Evolutionary conservation across 768 basidiomycete species (phyloP).

Genomic region (Neoboletus brunneissimus): DNA sequence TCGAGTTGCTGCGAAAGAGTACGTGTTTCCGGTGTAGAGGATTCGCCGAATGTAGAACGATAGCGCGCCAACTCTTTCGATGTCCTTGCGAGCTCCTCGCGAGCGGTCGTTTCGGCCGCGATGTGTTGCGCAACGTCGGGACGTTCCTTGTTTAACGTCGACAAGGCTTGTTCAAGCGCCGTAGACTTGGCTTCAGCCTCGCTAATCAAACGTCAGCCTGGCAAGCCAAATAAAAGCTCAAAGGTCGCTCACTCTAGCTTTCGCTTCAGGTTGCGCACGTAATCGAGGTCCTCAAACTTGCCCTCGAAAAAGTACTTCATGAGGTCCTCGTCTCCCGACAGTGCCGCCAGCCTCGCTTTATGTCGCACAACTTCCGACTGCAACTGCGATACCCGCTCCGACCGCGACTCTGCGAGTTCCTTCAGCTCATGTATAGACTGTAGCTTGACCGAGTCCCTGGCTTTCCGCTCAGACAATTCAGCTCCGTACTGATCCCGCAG

Average conservation of each 20-base stretch:
- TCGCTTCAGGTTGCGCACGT: conserved; percentile 51
- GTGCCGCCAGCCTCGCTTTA: conserved; percentile 75
- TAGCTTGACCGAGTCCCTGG: conserved; percentile 56
- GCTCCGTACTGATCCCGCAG: conserved; percentile 64
- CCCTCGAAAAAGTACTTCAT: conserved; percentile 66
- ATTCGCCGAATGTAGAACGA: conserved; percentile 59
- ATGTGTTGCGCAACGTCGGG: conserved; percentile 53
- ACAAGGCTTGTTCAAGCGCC: conserved; percentile 52
- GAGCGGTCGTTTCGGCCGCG: conserved; percentile 48
- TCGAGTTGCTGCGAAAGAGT: conserved; percentile 54
- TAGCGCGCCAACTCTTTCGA: conserved; percentile 57
- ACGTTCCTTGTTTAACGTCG: conserved; percentile 42
- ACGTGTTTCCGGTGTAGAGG: conserved; percentile 48
- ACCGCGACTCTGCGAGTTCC: conserved; percentile 59
- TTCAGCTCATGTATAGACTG: conserved; percentile 64
- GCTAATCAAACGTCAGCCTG: conserved; percentile 37
- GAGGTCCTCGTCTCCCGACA: conserved; percentile 66
- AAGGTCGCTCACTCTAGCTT: conserved; percentile 50
- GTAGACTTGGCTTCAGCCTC: conserved; percentile 47
- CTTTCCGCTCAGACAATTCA: conserved; percentile 67
- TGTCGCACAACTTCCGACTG: conserved; percentile 71
- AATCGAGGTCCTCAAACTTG: conserved; percentile 49
- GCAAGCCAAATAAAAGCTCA: background rate
- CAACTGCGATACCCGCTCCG: conserved; percentile 70
- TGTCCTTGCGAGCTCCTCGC: conserved; percentile 45